Percentiles rank a stretch among this genome's conserved stretches.
phyloP scores from a whole-genome alignment of 768 basidiomycete genomes.

The Daedalea quercina region DNA sequence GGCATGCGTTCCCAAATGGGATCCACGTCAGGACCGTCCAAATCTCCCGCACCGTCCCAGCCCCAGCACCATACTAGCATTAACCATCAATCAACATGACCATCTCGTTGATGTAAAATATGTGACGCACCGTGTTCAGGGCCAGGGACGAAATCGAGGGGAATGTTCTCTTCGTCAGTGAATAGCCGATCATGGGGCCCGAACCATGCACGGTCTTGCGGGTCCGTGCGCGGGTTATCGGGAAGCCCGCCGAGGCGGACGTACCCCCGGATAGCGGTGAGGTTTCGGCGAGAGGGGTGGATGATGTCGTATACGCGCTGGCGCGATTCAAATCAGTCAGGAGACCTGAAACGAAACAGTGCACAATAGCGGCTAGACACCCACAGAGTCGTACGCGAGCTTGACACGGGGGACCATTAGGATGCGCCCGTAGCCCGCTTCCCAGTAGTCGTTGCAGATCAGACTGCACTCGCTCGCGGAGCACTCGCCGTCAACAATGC shows the following conservation, averaged over 20 bases:
- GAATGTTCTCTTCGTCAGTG: conserved; percentile 77
- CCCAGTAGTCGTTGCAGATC: conserved; percentile 99
- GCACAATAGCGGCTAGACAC: conserved; percentile 14
- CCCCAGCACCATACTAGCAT: conserved; percentile 97
- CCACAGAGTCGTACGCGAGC: conserved; percentile 85
- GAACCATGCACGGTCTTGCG: conserved; percentile 97
- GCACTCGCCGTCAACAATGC: conserved; percentile 82
- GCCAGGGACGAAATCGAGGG: conserved; percentile 69
- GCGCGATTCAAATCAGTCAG: background rate
- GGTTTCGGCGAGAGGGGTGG: conserved; percentile 83
- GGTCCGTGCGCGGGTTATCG: conserved; percentile 93
- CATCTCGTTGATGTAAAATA: too few relatives aligned
- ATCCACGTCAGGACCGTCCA: conserved; percentile 96
- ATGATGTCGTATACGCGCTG: conserved; percentile 94
- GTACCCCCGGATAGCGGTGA: conserved; percentile 95
- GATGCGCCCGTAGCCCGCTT: conserved; percentile 91
- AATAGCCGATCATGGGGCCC: conserved; percentile 96
- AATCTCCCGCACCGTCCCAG: conserved; percentile 97
- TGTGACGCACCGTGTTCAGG: conserved; percentile 74
- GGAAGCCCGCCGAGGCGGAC: conserved; percentile 92
- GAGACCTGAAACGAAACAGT: background rate
- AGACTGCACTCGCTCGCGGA: conserved; percentile 93
- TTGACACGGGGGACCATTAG: conserved; percentile 98
- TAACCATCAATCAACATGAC: background rate
- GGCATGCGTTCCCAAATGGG: conserved; percentile 92